Evolutionary conservation across 1,284 basidiomycete genomes (phyloP), one percentile per base, ranked within the genome.

Genomic region (Inonotus obliquus): DNA sequence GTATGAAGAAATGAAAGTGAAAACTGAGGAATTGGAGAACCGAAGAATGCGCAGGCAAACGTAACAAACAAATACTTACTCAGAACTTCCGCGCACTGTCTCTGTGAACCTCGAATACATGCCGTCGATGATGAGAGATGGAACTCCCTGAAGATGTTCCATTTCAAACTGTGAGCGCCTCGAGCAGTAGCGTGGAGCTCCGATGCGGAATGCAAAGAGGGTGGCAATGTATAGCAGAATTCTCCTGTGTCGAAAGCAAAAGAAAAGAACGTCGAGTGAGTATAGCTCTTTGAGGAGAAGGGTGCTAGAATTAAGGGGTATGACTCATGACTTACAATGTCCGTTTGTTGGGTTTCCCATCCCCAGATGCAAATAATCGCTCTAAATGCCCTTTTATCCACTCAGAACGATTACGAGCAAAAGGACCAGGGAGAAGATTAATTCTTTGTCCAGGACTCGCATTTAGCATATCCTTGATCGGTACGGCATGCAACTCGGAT

Each of bases 71-170:
- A 44, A 58, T 55, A 72, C 82, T 54, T 63, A 91, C 91, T 78
- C 77, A 23, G 79, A 79, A 2, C 84, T 83, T 19, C 81, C 85
- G 67, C 91, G 77, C 9, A 83, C 72, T 0, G 75, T 79, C 73
- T 96, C 92, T 0, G 92, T 87, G 73, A 96, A 97, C 56, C 91
- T 80, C 4, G 83, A 78, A n/a, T 93, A 69, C 38, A 96, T 75
- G 2, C 88, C 85, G 62, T 94, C 89, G 27, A 93, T 69, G 13
- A 96, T 76, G 52, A 84, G 76, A 21, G 75, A 74, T 1, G 93
- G 89, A 1, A 91, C 77, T 4, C 76, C 72, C 1, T 77, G 70
- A 64, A 93, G 75, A 65, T 83, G 83, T 55, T 84, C 79, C n/a
- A n/a, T n/a, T 57, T 79, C 75, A 21, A 89, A 61, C 27, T 76